Evolutionary conservation across 192 early-diverging fungal genomes (phyloP).

Genomic region (Podila epigama): DNA sequence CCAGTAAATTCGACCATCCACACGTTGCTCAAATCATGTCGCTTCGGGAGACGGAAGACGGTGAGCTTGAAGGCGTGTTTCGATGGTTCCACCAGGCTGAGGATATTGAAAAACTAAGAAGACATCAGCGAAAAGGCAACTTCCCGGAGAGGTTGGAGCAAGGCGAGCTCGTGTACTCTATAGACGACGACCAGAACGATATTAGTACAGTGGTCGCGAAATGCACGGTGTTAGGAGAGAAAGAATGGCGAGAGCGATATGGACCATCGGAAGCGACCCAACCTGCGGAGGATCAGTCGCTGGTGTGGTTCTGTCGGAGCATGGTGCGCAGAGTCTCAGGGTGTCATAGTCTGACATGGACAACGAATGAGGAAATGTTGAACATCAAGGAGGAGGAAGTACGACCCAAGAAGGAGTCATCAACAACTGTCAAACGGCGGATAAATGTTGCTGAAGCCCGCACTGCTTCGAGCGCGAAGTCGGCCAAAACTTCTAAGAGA

Average conservation of each 20-base stretch:
- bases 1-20: conserved; percentile 39
- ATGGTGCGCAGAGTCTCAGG: conserved; percentile 18
- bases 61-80: conserved; percentile 52
- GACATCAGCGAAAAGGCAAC: conserved; percentile 26
- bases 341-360: conserved; percentile 32
- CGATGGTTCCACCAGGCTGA: conserved; percentile 64
- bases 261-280: not conserved
- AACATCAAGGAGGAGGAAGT: conserved; percentile 20
- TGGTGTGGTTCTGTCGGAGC: conserved; percentile 23
- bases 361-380: conserved; percentile 25
- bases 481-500: not conserved
- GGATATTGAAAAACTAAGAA: conserved; percentile 31
- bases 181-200: conserved; percentile 43
- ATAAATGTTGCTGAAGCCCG: not conserved
- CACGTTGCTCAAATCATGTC: conserved; percentile 59
- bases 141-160: conserved; percentile 44
- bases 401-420: conserved; percentile 1
- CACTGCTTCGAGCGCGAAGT: not conserved
- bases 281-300: not conserved
- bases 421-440: not conserved
- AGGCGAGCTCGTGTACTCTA: conserved; percentile 32
- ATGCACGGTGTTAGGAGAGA: conserved; percentile 56
- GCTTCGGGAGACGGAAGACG: conserved; percentile 64
- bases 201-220: conserved; percentile 29
- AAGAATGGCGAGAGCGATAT: conserved; percentile 53